A percentile compares a stretch with the other conserved stretches of the same genome.
Conservation (phyloP, 805 yeast genomes). For the Blastobotrys chiropterorum region DNA sequence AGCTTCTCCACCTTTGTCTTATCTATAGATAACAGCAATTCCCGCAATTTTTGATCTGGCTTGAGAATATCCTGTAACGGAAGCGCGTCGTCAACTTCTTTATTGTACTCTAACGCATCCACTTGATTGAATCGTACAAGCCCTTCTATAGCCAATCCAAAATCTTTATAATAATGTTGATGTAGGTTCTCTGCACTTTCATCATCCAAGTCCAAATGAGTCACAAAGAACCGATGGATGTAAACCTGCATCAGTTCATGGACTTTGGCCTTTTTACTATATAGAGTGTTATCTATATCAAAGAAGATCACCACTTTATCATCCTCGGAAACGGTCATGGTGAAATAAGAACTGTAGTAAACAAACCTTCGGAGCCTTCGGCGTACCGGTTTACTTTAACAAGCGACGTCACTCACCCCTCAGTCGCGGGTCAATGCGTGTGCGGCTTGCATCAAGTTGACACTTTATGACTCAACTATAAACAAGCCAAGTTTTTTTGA, state of each 20-base stretch:
- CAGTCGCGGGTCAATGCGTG: too few relatives aligned
- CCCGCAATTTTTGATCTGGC: constrained; percentile 40
- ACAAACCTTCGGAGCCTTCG: too few relatives aligned
- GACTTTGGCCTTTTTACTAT: constrained; percentile 64
- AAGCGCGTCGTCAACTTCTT: constrained; percentile 83
- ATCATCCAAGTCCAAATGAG: constrained; percentile 52
- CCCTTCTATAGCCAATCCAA: constrained; percentile 93
- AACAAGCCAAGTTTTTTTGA: too few relatives aligned
- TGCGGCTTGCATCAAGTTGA: too few relatives aligned
- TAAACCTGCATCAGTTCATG: constrained; percentile 84
- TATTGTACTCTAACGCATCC: constrained; percentile 83
- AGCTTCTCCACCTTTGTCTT: constrained; percentile 57
- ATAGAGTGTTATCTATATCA: constrained; percentile 82
- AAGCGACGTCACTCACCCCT: background rate
- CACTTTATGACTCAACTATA: too few relatives aligned
- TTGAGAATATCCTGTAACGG: constrained; percentile 74
- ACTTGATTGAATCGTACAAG: constrained; percentile 57
- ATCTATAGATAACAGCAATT: constrained; percentile 31
- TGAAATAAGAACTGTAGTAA: too few relatives aligned
- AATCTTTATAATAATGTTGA: constrained; percentile 68
- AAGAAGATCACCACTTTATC: constrained; percentile 53
- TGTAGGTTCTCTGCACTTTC: constrained; percentile 73
- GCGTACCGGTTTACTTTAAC: too few relatives aligned
- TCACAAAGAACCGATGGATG: constrained; percentile 75
- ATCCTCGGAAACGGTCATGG: constrained; percentile 8